Conservation (phyloP, 257 asterid genomes). For the Fraxinus excelsior region DNA sequence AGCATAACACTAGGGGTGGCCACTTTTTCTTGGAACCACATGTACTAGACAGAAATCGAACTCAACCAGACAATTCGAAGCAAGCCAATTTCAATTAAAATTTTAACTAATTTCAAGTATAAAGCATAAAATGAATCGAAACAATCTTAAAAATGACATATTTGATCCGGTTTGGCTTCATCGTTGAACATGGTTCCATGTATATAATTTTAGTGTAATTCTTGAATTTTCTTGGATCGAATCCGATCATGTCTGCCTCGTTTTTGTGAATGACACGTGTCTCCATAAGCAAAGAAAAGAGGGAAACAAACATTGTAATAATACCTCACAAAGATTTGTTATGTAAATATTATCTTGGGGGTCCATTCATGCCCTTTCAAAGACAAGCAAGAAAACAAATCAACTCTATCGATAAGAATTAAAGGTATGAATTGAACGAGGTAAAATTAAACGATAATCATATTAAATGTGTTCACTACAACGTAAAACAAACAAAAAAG, state of each 20-base stretch:
- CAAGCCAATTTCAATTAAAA: too few species aligned
- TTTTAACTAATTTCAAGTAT: too few species aligned
- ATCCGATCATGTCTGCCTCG: background rate
- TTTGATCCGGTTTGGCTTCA: too few species aligned
- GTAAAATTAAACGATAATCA: background rate
- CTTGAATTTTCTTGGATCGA: background rate
- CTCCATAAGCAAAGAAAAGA: slow-evolving; percentile 27
- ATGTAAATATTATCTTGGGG: slow-evolving; percentile 31
- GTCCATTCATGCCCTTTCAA: slow-evolving; percentile 39
- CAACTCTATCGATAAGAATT: slow-evolving; percentile 17
- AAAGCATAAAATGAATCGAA: background rate
- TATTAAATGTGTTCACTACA: background rate
- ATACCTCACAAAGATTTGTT: slow-evolving; percentile 39
- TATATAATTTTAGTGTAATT: too few species aligned
- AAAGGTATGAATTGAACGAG: background rate
- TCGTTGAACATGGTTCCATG: too few species aligned
- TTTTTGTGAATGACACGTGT: slow-evolving; percentile 20
- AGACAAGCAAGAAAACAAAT: slow-evolving; percentile 43
- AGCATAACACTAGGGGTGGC: background rate
- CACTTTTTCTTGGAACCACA: background rate
- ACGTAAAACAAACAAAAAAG: background rate
- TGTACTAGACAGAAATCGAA: background rate
- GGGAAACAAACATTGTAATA: slow-evolving; percentile 37
- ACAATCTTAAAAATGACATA: too few species aligned
- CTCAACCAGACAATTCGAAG: background rate